Percentiles rank a stretch among this genome's conserved stretches.
phyloP scores from a whole-genome alignment of 176 grass and related monocot species.

The Eleusine indica region DNA sequence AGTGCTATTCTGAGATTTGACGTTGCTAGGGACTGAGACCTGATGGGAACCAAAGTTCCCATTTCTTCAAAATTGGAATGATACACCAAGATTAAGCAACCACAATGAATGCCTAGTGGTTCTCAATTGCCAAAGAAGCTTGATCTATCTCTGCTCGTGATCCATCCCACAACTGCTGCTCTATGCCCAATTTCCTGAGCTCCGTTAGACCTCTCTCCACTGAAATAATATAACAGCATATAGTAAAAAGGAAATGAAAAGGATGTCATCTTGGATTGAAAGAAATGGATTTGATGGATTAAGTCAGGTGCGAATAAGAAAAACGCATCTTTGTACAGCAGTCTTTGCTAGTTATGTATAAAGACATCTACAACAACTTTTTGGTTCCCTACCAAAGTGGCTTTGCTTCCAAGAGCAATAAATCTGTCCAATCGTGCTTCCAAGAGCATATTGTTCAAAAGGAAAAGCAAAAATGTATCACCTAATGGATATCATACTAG shows the following conservation, averaged over 20 bases:
- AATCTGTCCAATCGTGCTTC: background rate
- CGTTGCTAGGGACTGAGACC: conserved; percentile 23
- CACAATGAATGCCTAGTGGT: conserved; percentile 46
- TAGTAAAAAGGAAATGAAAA: conserved; percentile 15
- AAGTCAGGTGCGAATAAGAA: background rate
- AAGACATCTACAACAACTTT: background rate
- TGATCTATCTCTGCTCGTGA: conserved; percentile 78
- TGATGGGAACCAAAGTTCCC: conserved; percentile 36
- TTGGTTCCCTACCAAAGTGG: conserved; percentile 3
- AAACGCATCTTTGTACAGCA: background rate
- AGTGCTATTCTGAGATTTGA: background rate
- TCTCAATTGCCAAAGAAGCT: conserved; percentile 55
- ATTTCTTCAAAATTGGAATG: conserved; percentile 48
- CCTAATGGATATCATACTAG: background rate
- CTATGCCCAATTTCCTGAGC: conserved; percentile 80
- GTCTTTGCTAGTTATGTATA: conserved; percentile 16
- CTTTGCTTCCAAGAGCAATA: background rate
- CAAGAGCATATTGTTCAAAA: background rate
- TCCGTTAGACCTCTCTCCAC: conserved; percentile 96
- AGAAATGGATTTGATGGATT: background rate
- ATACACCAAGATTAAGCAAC: conserved; percentile 9
- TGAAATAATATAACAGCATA: conserved; percentile 48
- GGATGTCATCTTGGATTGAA: conserved; percentile 7
- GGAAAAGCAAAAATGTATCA: background rate
- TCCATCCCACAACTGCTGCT: conserved; percentile 88